Conservation (phyloP, 768 basidiomycete genomes). For the Podaxis sp. region DNA sequence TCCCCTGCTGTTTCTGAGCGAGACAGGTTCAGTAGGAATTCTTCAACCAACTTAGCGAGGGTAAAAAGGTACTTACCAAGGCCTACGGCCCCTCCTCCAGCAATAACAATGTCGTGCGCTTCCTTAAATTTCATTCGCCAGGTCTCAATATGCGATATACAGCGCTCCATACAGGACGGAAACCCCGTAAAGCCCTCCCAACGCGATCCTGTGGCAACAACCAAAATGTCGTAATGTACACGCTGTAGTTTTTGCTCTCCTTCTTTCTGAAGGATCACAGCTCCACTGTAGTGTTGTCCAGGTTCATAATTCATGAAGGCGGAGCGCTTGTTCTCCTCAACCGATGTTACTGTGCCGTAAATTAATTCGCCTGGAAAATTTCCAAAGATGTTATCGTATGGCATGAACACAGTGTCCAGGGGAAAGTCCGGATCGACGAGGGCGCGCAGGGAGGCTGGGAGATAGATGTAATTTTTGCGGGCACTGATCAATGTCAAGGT, state of each 20-base stretch:
- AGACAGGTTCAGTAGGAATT: background rate
- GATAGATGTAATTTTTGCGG: slow-evolving; percentile 40
- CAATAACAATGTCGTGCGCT: slow-evolving; percentile 22
- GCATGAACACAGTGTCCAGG: slow-evolving; percentile 22
- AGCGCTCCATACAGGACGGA: slow-evolving; percentile 18
- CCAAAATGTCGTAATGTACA: slow-evolving; percentile 40
- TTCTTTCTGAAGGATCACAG: slow-evolving; percentile 3
- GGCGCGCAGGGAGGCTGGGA: slow-evolving; percentile 46
- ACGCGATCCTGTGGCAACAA: slow-evolving; percentile 48
- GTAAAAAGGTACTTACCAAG: slow-evolving; percentile 16
- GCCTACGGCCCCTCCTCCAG: slow-evolving; percentile 25
- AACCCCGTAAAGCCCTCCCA: slow-evolving; percentile 39
- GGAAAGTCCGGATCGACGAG: slow-evolving; percentile 34
- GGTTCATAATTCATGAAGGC: slow-evolving; percentile 36
- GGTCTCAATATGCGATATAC: slow-evolving; percentile 14
- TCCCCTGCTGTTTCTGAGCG: slow-evolving; percentile 21
- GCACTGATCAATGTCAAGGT: slow-evolving; percentile 47
- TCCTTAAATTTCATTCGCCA: slow-evolving; percentile 20
- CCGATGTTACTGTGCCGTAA: slow-evolving; percentile 25
- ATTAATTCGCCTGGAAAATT: slow-evolving; percentile 31
- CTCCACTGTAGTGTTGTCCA: slow-evolving; percentile 24
- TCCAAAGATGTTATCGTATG: slow-evolving; percentile 18
- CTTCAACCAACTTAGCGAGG: slow-evolving; percentile 7
- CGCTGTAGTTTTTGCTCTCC: background rate
- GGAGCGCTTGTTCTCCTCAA: slow-evolving; percentile 19